Conservation (phyloP, 1,284 basidiomycete species). For the Marasmius fiardii region DNA sequence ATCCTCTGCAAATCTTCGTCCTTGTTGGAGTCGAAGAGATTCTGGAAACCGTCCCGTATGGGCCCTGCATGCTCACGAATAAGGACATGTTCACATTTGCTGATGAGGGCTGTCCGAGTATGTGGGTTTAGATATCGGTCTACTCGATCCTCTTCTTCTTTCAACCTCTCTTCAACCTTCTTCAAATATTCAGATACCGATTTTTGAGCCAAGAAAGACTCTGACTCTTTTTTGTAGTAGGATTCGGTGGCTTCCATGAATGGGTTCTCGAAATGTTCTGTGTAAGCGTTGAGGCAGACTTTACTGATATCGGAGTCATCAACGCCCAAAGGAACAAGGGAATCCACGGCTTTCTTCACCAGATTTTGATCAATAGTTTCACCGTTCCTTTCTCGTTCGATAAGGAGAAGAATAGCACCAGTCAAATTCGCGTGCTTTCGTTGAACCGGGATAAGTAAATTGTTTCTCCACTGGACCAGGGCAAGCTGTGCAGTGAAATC, state of each 20-base stretch:
- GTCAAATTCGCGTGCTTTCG: slow-evolving; percentile 80
- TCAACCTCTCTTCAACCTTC: slow-evolving; percentile 90
- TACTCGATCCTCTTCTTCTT: slow-evolving; percentile 95
- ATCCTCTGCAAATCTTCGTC: slow-evolving; percentile 93
- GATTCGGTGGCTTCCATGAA: slow-evolving; percentile 89
- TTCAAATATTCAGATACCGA: slow-evolving; percentile 96
- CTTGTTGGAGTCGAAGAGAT: slow-evolving; percentile 89
- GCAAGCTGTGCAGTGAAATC: slow-evolving; percentile 64
- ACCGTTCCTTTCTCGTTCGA: slow-evolving; percentile 93
- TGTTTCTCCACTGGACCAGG: slow-evolving; percentile 91
- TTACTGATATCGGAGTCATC: slow-evolving; percentile 91
- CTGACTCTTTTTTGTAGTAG: slow-evolving; percentile 92
- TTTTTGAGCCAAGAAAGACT: slow-evolving; percentile 87
- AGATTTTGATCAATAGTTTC: slow-evolving; percentile 92
- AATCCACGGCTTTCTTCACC: slow-evolving; percentile 95
- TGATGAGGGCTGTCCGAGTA: slow-evolving; percentile 84
- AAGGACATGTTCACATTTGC: slow-evolving; percentile 90
- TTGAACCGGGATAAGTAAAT: slow-evolving; percentile 90
- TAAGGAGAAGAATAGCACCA: slow-evolving; percentile 83
- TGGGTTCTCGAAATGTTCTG: slow-evolving; percentile 84
- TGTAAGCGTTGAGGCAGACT: slow-evolving; percentile 93
- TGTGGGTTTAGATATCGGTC: slow-evolving; percentile 91
- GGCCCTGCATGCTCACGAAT: slow-evolving; percentile 85
- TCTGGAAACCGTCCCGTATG: slow-evolving; percentile 96
- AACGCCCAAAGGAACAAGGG: slow-evolving; percentile 93